These are phyloP conservation scores for Cichorium intybus DNA, from an alignment of 140 eudicot species.

Conservation along the genomic window DNA sequence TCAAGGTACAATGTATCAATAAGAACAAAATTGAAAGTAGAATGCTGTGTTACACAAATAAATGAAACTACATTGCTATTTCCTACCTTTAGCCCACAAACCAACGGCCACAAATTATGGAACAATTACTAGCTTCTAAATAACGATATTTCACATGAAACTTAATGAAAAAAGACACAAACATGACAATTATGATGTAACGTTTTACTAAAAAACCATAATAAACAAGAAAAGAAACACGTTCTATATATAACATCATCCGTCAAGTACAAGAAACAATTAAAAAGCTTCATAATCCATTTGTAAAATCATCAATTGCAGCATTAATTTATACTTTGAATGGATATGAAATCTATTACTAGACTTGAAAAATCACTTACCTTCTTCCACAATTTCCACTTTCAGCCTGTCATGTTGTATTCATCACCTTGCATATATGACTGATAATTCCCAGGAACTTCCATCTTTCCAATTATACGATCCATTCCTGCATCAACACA, in stretches of 20 bases:
- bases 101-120: no score
- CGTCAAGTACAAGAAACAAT: constrained; percentile 22
- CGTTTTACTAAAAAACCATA: neutral
- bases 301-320: constrained; percentile 9
- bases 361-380: neutral
- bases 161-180: neutral
- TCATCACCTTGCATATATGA: constrained; percentile 69
- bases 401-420: constrained; percentile 67
- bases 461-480: constrained; percentile 75
- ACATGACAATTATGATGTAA: neutral
- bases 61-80: no score
- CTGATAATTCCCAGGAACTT: constrained; percentile 65
- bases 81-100: no score
- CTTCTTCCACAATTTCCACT: neutral
- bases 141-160: neutral
- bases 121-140: neutral
- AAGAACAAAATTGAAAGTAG: no score
- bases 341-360: neutral
- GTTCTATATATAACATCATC: constrained; percentile 17
- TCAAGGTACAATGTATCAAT: no score
- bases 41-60: neutral
- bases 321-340: constrained; percentile 24
- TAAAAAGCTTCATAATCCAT: constrained; percentile 15
- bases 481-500: constrained; percentile 70
- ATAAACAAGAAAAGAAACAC: constrained; percentile 17